Evolutionary conservation across 176 grass and related monocot genomes (phyloP).

Genomic region (Hordeum marinum): DNA sequence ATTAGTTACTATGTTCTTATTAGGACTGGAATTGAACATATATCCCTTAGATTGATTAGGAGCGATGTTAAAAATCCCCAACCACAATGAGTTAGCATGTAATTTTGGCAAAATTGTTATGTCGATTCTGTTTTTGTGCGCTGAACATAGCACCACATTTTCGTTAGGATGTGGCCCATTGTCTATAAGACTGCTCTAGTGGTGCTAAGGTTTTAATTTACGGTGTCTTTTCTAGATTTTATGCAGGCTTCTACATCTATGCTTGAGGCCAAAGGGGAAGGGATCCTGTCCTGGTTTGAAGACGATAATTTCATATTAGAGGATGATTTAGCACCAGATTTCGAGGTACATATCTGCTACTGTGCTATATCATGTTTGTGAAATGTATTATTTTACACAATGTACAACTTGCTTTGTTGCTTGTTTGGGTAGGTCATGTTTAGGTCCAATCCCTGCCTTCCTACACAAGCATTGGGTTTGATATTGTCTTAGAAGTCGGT

Average conservation of each 20-base stretch:
- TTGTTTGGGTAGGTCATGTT: not conserved
- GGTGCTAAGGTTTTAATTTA: not conserved
- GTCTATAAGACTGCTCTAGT: not conserved
- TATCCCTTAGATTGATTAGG: not conserved
- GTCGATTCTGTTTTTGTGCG: not conserved
- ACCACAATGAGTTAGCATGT: not conserved
- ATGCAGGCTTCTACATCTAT: slow-evolving; percentile 72
- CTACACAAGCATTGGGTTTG: not conserved
- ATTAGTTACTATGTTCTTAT: not conserved
- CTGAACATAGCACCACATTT: not conserved
- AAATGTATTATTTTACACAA: not conserved
- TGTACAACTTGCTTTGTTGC: not conserved
- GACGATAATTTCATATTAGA: slow-evolving; percentile 88
- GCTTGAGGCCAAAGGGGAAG: slow-evolving; percentile 62
- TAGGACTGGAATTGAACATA: not conserved
- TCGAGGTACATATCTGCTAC: slow-evolving; percentile 44
- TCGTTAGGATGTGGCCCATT: not conserved
- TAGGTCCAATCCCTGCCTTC: not conserved
- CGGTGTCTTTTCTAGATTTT: slow-evolving; percentile 43
- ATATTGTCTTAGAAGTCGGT: not conserved
- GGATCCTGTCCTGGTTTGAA: slow-evolving; percentile 51
- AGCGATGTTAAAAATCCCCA: not conserved
- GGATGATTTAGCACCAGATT: slow-evolving; percentile 57
- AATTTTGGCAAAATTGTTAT: not conserved
- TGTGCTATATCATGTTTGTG: not conserved